phyloP scores from a whole-genome alignment of 2,329 filamentous ascomycete species.

The Diaporthe sp. region DNA sequence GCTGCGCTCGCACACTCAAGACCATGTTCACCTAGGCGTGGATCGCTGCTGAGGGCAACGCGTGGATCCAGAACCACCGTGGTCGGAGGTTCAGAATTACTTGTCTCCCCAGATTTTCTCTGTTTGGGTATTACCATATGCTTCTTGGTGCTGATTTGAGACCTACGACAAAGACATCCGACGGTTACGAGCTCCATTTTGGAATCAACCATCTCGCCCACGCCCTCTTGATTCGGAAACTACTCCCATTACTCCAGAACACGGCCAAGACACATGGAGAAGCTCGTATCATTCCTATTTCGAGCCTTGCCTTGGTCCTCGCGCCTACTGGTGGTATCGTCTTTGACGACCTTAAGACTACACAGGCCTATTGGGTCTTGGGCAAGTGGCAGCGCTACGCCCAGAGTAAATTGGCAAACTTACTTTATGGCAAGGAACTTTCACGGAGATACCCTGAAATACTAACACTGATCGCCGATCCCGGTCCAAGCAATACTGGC shows the following conservation, averaged over 20 bases:
- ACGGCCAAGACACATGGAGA: conserved; percentile 45
- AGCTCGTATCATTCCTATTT: conserved; percentile 30
- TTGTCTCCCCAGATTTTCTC: not conserved
- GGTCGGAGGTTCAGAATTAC: not conserved
- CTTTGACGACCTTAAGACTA: conserved; percentile 49
- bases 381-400: conserved; percentile 46
- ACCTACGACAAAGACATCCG: conserved; percentile 49
- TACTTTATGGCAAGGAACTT: conserved; percentile 50
- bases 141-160: not conserved
- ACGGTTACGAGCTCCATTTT: conserved; percentile 65
- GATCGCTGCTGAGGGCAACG: not conserved
- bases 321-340: conserved; percentile 21
- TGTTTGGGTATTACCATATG: no score
- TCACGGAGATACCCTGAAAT: conserved; percentile 46
- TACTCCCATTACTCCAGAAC: conserved; percentile 45
- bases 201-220: conserved; percentile 65
- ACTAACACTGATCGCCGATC: conserved; percentile 47
- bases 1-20: not conserved
- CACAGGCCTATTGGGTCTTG: conserved; percentile 42
- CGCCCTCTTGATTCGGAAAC: conserved; percentile 53
- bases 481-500: conserved; percentile 46
- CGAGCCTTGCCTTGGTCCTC: conserved; percentile 26
- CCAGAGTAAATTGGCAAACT: conserved; percentile 51
- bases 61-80: not conserved
- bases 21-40: not conserved